A percentile compares a stretch with the other conserved stretches of the same genome.
Evolutionary conservation across 1,139 yeast species (phyloP).

Genomic region (Hansenula lynferdii): DNA sequence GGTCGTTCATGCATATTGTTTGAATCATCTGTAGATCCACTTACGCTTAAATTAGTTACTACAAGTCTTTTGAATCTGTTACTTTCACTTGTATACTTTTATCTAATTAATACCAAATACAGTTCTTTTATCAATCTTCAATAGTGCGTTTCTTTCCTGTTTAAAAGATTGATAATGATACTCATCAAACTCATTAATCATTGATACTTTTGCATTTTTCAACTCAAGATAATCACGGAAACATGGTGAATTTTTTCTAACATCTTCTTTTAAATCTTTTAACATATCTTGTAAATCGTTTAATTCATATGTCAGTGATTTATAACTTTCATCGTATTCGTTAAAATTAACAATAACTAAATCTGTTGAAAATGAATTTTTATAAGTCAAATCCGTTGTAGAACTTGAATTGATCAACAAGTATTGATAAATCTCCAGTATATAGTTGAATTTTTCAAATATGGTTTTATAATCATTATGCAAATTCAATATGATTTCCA

Average conservation of each 20-base stretch:
- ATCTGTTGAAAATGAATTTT: not conserved
- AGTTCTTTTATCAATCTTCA: not conserved
- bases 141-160: not conserved
- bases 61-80: too few species aligned
- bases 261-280: not conserved
- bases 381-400: not conserved
- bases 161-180: not conserved
- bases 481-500: not conserved
- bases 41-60: too few species aligned
- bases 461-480: not conserved
- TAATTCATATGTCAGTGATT: not conserved
- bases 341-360: not conserved
- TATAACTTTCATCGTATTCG: not conserved
- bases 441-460: not conserved
- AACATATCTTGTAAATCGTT: not conserved
- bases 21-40: too few species aligned
- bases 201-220: not conserved
- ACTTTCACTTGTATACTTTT: too few species aligned
- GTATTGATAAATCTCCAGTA: not conserved
- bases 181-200: not conserved
- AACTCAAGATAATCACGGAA: not conserved
- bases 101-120: not conserved
- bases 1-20: too few species aligned
- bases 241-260: not conserved
- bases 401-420: not conserved